Conservation (phyloP, 2,329 filamentous ascomycete species). For the Chaetomiaceae sp. region DNA sequence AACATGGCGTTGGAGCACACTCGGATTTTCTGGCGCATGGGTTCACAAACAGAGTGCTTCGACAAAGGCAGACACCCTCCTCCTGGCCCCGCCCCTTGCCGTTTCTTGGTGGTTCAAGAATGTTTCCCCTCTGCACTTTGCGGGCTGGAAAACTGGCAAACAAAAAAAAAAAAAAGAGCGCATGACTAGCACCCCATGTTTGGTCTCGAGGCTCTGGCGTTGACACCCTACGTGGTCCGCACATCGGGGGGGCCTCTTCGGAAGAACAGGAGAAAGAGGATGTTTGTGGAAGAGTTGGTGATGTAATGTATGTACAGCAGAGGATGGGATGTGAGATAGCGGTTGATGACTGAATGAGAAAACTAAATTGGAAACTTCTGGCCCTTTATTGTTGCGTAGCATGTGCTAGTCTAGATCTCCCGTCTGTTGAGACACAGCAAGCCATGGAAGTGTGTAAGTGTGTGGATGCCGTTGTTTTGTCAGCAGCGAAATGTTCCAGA, state of each 20-base stretch:
- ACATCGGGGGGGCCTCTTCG: neutral
- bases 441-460: no score
- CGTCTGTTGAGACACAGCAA: no score
- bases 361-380: conserved; percentile 15
- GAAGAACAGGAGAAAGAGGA: neutral
- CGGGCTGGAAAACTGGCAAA: neutral
- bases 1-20: conserved; percentile 7
- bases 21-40: neutral
- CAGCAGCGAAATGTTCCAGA: neutral
- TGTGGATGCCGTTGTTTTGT: neutral
- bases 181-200: neutral
- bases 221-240: neutral
- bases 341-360: conserved; percentile 20
- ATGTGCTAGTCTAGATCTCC: no score
- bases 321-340: conserved; percentile 4
- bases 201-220: neutral
- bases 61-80: neutral
- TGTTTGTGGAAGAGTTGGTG: conserved; percentile 3
- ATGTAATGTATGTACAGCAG: neutral
- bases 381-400: no score
- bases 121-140: neutral
- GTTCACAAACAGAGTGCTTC: neutral
- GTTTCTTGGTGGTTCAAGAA: conserved; percentile 19
- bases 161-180: neutral
- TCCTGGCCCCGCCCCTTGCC: neutral